Base-by-base conservation (phyloP, 1,284 basidiomycete genomes). In the Paramarasmius palmivorus region DNA sequence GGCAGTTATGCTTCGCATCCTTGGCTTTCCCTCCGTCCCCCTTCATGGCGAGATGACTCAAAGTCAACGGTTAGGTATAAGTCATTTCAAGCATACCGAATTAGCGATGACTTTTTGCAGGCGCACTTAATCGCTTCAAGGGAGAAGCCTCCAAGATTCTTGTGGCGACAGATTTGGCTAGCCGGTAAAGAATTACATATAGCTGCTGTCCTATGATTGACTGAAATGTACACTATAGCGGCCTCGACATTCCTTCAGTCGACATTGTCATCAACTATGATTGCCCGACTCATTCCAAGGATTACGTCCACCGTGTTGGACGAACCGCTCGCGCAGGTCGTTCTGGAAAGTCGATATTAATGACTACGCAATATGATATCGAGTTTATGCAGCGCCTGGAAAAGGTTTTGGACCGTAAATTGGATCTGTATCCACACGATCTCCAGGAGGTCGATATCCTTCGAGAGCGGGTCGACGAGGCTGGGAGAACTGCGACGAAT, bases 231-330 rank as follows among this genome's bases (percentile, higher is more conserved):
- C 58, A 49, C 37, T 50, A 32, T 57, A 91, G 93, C 62, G 97
- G 97, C 67, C 78, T 99, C 32, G 97, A 99, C 73, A 97, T 99
- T 56, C 95, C 96, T 4, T 85, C 90, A 14, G 97, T 99, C 25
- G 97, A 99, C 66, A 76, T 95, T 36, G 95, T 99, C 49, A 93
- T 99, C 73, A 99, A 99, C 73, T 99, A 93, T 69, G 96, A 98
- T 69, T 92, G 98, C 57, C 97, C 97, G 0, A 93, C 93, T 5
- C 92, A 99, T 70, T 98, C 95, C 25, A 99, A 99, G 75, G 97
- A 99, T 71, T 99, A 99, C 70, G 98, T 99, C 54, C 97, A 99
- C 68, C 87, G 97, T 52, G 96, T 99, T 20, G 97, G 97, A 35
- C 86, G 97, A 57, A 99, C 97, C 23, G 97, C 97, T 2, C 89